Percentiles rank a stretch among this genome's conserved stretches.
Evolutionary conservation across 1,139 yeast genomes (phyloP).

Genomic region (Magnusiomyces suaveolens): DNA sequence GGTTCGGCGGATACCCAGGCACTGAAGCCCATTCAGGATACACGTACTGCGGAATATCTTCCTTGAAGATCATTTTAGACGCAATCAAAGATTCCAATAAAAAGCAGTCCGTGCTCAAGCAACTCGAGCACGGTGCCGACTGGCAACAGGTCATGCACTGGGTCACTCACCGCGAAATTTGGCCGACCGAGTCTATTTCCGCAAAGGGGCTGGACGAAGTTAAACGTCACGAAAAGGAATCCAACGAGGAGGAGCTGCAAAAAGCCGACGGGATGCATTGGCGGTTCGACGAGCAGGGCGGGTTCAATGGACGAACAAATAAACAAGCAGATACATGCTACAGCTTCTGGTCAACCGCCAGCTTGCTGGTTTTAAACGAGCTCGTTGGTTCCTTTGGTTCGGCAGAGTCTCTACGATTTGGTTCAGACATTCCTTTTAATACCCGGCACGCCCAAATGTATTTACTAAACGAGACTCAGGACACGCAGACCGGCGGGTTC

Average conservation of each 20-base stretch:
- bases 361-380: constrained; percentile 40
- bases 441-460: constrained; percentile 35
- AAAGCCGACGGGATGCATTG: constrained; percentile 30
- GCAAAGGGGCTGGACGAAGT: background rate
- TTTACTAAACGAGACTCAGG: constrained; percentile 54
- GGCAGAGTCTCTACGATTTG: too few relatives aligned
- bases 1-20: constrained; percentile 42
- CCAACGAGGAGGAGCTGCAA: constrained; percentile 29
- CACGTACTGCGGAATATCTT: constrained; percentile 75
- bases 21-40: constrained; percentile 82
- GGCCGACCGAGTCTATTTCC: background rate
- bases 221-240: background rate
- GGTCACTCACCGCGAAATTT: constrained; percentile 52
- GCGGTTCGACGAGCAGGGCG: constrained; percentile 50
- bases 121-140: constrained; percentile 13
- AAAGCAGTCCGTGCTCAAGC: background rate
- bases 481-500: constrained; percentile 67
- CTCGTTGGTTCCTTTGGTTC: constrained; percentile 8
- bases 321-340: constrained; percentile 87
- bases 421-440: constrained; percentile 33
- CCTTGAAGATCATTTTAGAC: constrained; percentile 40
- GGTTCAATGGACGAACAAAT: constrained; percentile 81
- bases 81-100: background rate
- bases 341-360: constrained; percentile 75
- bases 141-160: constrained; percentile 44